Conservation (phyloP, 1,139 yeast species). For the Blastobotrys ciferrii region DNA sequence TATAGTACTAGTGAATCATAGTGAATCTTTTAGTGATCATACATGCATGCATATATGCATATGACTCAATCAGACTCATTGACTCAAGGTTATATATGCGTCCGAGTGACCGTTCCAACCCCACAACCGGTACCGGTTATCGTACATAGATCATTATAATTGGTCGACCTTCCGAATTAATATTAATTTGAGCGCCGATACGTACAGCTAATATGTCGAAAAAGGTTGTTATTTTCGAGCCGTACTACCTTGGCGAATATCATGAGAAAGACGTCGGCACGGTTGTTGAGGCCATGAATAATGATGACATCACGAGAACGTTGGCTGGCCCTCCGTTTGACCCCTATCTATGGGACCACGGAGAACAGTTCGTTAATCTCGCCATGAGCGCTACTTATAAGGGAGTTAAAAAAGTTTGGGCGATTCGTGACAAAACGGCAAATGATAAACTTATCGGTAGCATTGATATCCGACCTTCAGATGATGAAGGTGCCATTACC, state of each 20-base stretch:
- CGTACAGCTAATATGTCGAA: background rate
- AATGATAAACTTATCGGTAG: constrained; percentile 18
- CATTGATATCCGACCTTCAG: constrained; percentile 19
- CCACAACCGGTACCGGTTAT: too few relatives aligned
- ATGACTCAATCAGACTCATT: too few relatives aligned
- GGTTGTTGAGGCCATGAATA: constrained; percentile 18
- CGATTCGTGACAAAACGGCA: constrained; percentile 19
- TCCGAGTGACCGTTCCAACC: too few relatives aligned
- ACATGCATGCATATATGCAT: too few relatives aligned
- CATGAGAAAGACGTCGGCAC: constrained; percentile 15
- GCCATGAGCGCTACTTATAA: constrained; percentile 1
- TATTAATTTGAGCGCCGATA: too few relatives aligned
- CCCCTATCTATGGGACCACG: constrained; percentile 21
- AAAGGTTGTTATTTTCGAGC: background rate
- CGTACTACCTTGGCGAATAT: constrained; percentile 1
- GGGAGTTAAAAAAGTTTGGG: constrained; percentile 16
- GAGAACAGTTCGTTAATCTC: constrained; percentile 13
- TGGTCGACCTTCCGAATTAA: too few relatives aligned
- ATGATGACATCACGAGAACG: constrained; percentile 19
- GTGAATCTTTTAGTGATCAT: too few relatives aligned
- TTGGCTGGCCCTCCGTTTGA: constrained; percentile 21
- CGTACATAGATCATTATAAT: too few relatives aligned
- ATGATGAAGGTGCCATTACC: constrained; percentile 9
- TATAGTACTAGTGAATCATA: too few relatives aligned
- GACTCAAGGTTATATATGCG: too few relatives aligned